Evolutionary conservation across 371 early-diverging fungal species (phyloP), one percentile per base, ranked within the genome.

Genomic region (Mucor piriformis): DNA sequence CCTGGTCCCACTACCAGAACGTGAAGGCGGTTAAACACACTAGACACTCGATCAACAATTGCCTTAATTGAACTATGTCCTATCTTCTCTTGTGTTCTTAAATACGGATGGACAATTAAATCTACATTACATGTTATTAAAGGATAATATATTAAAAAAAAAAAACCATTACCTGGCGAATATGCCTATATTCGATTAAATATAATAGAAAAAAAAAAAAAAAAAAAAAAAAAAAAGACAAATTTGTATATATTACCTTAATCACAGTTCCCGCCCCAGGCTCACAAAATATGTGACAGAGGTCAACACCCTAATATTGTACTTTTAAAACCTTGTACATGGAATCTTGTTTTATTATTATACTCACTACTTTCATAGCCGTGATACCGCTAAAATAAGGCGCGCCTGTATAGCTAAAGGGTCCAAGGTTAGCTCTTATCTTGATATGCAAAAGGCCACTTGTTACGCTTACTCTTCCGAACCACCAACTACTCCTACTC

Each of bases 1-100:
- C 99, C 99, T 4, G 99, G 96, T 0, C 99, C 99, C 15, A 96
- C 76, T 0, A 96, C 87, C 11, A 96, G 70, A 0, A 90, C 92
- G 73, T 98, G 94, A 1, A 93, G 59, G n/a, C 94, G 84, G 2
- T 77, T 63, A 35, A 94, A 74, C 1, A 92, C 40, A n/a, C 59
- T 52, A 0, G 70, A 65, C 7, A 89, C 72, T 24, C 70, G 64
- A 16, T 67, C 68, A 7, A 81, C 76, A 15, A 88, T 76, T 4
- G 79, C 74, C 6, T 67, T 62, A 20, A 65, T 60, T 3, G 70
- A 57, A 0, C 54, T 32, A 11, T 67, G 57, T 23, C 84, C 67
- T 34, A 67, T 72, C 66, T 65, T 66, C 18, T 72, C 67, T 29
- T 63, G 58, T 35, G 75, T 75, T 25, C 74, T 74, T 63, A 88